Conservation (phyloP, 352 stramenopile genomes). For the Blastocystis sp. region DNA sequence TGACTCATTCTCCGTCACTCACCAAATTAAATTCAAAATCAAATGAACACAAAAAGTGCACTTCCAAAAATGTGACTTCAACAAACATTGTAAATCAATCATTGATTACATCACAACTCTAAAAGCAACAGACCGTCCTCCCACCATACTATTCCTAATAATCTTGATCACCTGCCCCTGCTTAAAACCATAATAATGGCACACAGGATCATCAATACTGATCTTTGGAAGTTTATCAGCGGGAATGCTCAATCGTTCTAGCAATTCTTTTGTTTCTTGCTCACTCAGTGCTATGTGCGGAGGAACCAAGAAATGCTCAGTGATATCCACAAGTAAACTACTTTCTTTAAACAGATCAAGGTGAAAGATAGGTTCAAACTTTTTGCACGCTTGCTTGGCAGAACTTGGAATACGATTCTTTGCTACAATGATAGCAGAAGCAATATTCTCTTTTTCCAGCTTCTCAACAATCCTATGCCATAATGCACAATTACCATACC, state of each 20-base stretch:
- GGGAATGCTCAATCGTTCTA: slow-evolving; percentile 33
- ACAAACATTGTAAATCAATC: neutral
- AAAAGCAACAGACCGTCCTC: slow-evolving; percentile 61
- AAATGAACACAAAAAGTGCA: neutral
- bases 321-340: slow-evolving; percentile 64
- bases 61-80: neutral
- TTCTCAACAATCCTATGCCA: slow-evolving; percentile 45
- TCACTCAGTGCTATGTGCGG: slow-evolving; percentile 62
- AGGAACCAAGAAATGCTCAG: slow-evolving; percentile 63
- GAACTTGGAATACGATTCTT: slow-evolving; percentile 49
- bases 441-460: slow-evolving; percentile 41
- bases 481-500: neutral
- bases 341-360: slow-evolving; percentile 61
- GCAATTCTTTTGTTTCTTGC: slow-evolving; percentile 60
- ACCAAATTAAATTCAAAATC: neutral
- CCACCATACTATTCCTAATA: slow-evolving; percentile 33
- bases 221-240: slow-evolving; percentile 57
- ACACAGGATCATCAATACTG: slow-evolving; percentile 40
- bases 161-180: slow-evolving; percentile 62
- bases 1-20: neutral
- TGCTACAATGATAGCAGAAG: slow-evolving; percentile 30
- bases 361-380: slow-evolving; percentile 60
- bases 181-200: slow-evolving; percentile 61
- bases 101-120: slow-evolving; percentile 57
- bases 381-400: slow-evolving; percentile 26